Conservation (phyloP, 169 alveolate species). For the Cryptosporidium sp. region DNA sequence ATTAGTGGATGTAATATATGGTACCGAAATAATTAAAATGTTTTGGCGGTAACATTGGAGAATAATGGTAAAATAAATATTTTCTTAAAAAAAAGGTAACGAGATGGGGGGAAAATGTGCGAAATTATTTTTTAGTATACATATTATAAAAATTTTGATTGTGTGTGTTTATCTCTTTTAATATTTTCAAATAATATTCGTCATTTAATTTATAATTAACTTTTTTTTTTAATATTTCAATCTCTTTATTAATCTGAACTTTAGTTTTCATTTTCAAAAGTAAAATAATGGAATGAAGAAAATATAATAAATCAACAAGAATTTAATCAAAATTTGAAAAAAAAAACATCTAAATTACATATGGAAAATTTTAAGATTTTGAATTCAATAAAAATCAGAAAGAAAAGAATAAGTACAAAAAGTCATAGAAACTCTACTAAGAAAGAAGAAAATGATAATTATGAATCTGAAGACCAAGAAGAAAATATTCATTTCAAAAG, state of each 20-base stretch:
- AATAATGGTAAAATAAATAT: no score
- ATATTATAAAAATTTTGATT: neutral
- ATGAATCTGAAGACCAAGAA: neutral
- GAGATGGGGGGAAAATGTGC: neutral
- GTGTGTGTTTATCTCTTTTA: neutral
- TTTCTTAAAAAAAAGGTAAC: neutral
- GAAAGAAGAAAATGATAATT: neutral
- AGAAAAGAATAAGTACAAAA: neutral
- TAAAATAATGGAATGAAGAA: neutral
- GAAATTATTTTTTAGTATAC: neutral
- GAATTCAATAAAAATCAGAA: constrained; percentile 11
- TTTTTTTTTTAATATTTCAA: no score
- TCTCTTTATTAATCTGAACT: neutral
- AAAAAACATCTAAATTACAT: neutral
- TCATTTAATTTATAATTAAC: no score
- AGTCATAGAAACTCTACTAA: neutral
- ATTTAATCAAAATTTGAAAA: neutral
- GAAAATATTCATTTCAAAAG: neutral
- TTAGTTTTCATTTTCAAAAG: neutral
- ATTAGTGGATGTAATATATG: neutral
- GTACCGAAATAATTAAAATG: neutral
- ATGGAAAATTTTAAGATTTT: constrained; percentile 28
- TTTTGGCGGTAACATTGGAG: neutral
- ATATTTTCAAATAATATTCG: no score
- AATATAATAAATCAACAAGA: neutral